Evolutionary conservation across 169 alveolate species (phyloP).

Genomic region (Eimeria falciformis): DNA sequence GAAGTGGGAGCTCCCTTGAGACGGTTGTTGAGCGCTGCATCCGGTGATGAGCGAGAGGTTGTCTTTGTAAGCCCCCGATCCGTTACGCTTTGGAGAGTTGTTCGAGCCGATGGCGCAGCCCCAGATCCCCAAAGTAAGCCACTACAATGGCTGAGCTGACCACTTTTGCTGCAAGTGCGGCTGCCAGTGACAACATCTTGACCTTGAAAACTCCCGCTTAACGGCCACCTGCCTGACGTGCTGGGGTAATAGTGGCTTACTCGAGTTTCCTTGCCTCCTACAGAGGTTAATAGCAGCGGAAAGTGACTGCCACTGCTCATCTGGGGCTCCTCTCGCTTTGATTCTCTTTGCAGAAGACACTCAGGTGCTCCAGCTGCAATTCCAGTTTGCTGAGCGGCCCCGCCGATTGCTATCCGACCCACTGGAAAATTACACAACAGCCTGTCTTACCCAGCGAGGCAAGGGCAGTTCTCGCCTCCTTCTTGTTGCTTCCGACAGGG

Average conservation of each 20-base stretch:
- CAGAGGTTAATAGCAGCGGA: too few relatives aligned
- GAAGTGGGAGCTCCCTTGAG: conserved; percentile 57
- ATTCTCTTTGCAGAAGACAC: not conserved
- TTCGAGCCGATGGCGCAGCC: not conserved
- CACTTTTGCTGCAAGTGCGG: too few relatives aligned
- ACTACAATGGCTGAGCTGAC: too few relatives aligned
- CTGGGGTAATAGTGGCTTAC: too few relatives aligned
- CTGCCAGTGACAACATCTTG: too few relatives aligned
- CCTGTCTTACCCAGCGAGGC: conserved; percentile 71
- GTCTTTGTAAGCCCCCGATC: conserved; percentile 67
- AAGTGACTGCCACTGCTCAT: too few relatives aligned
- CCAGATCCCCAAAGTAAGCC: not conserved
- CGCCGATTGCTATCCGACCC: conserved; percentile 63
- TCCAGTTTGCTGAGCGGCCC: conserved; percentile 66
- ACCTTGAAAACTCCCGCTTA: too few relatives aligned
- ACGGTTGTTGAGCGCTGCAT: conserved; percentile 54
- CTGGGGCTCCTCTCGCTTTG: not conserved
- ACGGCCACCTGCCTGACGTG: too few relatives aligned
- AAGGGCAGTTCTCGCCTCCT: conserved; percentile 48
- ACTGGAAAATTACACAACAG: conserved; percentile 61
- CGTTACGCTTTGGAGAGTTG: conserved; percentile 66
- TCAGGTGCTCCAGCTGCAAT: conserved; percentile 54
- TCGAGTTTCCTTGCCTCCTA: too few relatives aligned
- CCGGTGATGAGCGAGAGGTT: conserved; percentile 47
- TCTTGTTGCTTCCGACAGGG: conserved; percentile 63